Conservation (phyloP, 2,329 filamentous ascomycete genomes). For the Davidsoniella eucalypti region DNA sequence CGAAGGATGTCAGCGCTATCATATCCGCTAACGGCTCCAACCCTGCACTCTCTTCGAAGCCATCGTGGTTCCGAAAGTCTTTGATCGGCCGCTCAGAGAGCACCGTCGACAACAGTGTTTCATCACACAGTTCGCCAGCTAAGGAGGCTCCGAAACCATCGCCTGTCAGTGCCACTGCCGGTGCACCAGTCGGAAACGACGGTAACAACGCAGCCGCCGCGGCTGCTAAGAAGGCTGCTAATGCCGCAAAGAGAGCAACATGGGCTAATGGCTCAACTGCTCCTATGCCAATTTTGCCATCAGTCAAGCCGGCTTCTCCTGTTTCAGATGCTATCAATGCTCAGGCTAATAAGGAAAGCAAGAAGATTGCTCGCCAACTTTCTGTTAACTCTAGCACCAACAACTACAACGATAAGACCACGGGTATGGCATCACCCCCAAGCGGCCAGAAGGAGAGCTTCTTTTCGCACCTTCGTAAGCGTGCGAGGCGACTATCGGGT, state of each 20-base stretch:
- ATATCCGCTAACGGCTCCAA: slow-evolving; percentile 17
- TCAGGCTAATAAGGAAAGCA: slow-evolving; percentile 56
- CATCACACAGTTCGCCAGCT: slow-evolving; percentile 6
- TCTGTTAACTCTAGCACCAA: slow-evolving; percentile 86
- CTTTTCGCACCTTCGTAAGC: slow-evolving; percentile 91
- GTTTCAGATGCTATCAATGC: slow-evolving; percentile 85
- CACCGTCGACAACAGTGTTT: slow-evolving; percentile 8
- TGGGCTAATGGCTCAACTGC: slow-evolving; percentile 78
- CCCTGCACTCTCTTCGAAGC: slow-evolving; percentile 47
- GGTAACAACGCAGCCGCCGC: slow-evolving; percentile 25
- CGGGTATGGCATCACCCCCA: slow-evolving; percentile 57
- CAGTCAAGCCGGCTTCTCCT: slow-evolving; percentile 88
- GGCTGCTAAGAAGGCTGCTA: slow-evolving; percentile 17
- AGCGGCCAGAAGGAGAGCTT: slow-evolving; percentile 85
- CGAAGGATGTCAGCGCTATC: slow-evolving; percentile 35
- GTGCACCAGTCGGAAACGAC: slow-evolving; percentile 26
- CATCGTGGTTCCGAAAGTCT: slow-evolving; percentile 94
- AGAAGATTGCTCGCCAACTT: slow-evolving; percentile 89
- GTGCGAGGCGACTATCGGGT: slow-evolving; percentile 80
- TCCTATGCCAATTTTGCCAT: slow-evolving; percentile 90
- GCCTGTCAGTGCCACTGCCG: slow-evolving; percentile 20
- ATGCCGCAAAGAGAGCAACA: slow-evolving; percentile 67
- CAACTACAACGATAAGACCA: slow-evolving; percentile 69
- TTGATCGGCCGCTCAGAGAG: slow-evolving; percentile 66
- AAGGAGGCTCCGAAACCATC: slow-evolving; percentile 34